Base-by-base conservation (phyloP, 2,329 filamentous ascomycete species). In the Mycogone perniciosa region DNA sequence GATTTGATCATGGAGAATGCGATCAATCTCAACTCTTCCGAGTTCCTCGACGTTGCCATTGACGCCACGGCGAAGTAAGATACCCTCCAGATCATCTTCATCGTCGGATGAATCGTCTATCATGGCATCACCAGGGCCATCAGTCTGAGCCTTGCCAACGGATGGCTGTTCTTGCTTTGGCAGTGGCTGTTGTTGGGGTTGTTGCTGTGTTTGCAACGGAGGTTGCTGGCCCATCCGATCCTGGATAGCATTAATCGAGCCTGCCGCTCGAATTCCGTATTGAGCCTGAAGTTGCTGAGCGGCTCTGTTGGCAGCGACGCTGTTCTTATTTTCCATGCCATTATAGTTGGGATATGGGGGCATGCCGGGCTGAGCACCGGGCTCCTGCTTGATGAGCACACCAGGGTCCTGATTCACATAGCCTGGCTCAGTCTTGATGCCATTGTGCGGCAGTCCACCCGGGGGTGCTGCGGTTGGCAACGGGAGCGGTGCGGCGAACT, bases 1-100 rank as follows among this genome's bases (percentile, higher is more conserved):
- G 54, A 91, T 82, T 58, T 85, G 81, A 46, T 77, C 74, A 57
- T 87, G 85, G 59, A 92, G 80, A 62, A 87, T 72, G 42, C 75
- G 71, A 62, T 92, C 87, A 54, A 89, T 83, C 49, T 84, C 80
- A 5, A 82, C 67, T 46, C 80, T 74, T 27, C 77, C 80, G 71
- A 77, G 77, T 69, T 76, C 79, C 31, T 70, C 71, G 44, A 75
- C 71, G 56, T 79, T 74, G 6, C 80, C 81, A 35, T 76, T 68
- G 4, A 75, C 72, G 51, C 76, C 73, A 40, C 77, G 74, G 55
- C 77, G 76, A 60, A 85, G 73, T 40, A 89, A 69, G 38, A 88
- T 71, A 7, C 78, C 80, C 51, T 78, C 70, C 35, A 80, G 79
- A 39, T 81, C 68, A 4, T 77, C 76, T 51, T 76, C 74, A 31